These are phyloP conservation scores for Tolypocladium guangdongense DNA, from an alignment of 2,329 filamentous ascomycete genomes.

Conservation along the genomic window DNA sequence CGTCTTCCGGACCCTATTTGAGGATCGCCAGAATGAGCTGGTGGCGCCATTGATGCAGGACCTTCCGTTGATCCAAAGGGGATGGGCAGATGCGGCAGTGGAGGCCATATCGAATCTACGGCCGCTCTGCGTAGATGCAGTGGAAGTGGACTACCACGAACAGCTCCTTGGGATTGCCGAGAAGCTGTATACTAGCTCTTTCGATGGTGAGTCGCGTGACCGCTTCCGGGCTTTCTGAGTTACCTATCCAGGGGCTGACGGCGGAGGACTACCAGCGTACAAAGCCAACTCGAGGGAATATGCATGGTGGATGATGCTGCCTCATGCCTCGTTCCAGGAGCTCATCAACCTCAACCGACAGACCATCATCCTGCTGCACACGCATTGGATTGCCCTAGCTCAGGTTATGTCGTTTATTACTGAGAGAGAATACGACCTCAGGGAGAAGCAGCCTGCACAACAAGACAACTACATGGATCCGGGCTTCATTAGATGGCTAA, in stretches of 20 bases:
- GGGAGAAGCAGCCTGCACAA: constrained; percentile 15
- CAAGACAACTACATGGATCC: constrained; percentile 21
- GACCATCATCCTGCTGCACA: constrained; percentile 33
- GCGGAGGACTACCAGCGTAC: constrained; percentile 27
- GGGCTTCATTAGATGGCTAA: constrained; percentile 39
- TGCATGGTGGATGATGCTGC: constrained; percentile 47
- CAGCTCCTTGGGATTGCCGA: constrained; percentile 35
- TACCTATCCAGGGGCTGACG: neutral
- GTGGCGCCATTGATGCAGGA: constrained; percentile 34
- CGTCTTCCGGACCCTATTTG: constrained; percentile 36
- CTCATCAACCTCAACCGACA: constrained; percentile 37
- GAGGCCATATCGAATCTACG: constrained; percentile 29
- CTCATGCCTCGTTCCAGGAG: constrained; percentile 38
- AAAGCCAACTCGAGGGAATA: constrained; percentile 38
- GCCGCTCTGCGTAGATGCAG: constrained; percentile 29
- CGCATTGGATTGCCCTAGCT: constrained; percentile 45
- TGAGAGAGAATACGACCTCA: constrained; percentile 25
- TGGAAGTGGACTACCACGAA: constrained; percentile 36
- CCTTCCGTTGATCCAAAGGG: constrained; percentile 32
- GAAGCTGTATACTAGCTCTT: constrained; percentile 41
- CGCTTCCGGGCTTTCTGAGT: neutral
- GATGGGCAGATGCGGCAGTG: constrained; percentile 36
- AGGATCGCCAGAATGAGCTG: constrained; percentile 26
- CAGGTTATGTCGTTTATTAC: constrained; percentile 42
- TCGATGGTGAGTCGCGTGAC: constrained; percentile 31